A percentile compares a stretch with the other conserved stretches of the same genome.
Evolutionary conservation across 1,284 basidiomycete genomes (phyloP).

Genomic region (Microstroma glucosiphilum): DNA sequence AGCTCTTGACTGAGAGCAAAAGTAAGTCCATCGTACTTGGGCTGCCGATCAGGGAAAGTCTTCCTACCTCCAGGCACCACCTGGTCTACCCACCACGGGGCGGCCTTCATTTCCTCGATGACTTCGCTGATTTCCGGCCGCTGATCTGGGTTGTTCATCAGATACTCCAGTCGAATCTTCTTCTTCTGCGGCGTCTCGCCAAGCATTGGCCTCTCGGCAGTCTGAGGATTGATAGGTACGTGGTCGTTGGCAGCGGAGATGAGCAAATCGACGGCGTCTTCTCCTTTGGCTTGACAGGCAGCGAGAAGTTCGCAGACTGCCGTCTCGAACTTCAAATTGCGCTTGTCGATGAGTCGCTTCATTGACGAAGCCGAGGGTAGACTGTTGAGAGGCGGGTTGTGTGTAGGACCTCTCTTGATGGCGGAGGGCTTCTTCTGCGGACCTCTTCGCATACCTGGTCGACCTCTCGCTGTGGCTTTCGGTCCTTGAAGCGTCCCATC

Average conservation of each 20-base stretch:
- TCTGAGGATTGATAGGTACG: slow-evolving; percentile 35
- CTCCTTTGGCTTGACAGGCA: slow-evolving; percentile 31
- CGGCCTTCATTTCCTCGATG: slow-evolving; percentile 35
- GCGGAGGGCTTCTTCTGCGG: neutral
- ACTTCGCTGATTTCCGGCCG: slow-evolving; percentile 32
- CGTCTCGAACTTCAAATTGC: slow-evolving; percentile 45
- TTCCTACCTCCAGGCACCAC: slow-evolving; percentile 46
- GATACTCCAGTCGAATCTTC: slow-evolving; percentile 36
- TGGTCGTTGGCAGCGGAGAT: slow-evolving; percentile 40
- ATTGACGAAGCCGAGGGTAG: slow-evolving; percentile 29
- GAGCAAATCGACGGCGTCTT: slow-evolving; percentile 42
- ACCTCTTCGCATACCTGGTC: slow-evolving; percentile 25
- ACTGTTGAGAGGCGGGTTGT: slow-evolving; percentile 25
- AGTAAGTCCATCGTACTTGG: slow-evolving; percentile 28
- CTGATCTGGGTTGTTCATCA: slow-evolving; percentile 36
- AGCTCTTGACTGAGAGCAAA: slow-evolving; percentile 53
- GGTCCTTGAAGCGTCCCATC: slow-evolving; percentile 51
- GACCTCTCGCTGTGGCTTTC: slow-evolving; percentile 48
- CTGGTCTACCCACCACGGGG: slow-evolving; percentile 47
- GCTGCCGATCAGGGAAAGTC: slow-evolving; percentile 30
- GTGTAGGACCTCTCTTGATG: neutral
- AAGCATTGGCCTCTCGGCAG: slow-evolving; percentile 16
- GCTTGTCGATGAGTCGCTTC: slow-evolving; percentile 45
- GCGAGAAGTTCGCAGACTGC: slow-evolving; percentile 42
- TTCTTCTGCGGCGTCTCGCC: slow-evolving; percentile 38